A percentile compares a stretch with the other conserved stretches of the same genome.
Conservation (phyloP, 441 rosid genomes). For the Isatis lusitanica region DNA sequence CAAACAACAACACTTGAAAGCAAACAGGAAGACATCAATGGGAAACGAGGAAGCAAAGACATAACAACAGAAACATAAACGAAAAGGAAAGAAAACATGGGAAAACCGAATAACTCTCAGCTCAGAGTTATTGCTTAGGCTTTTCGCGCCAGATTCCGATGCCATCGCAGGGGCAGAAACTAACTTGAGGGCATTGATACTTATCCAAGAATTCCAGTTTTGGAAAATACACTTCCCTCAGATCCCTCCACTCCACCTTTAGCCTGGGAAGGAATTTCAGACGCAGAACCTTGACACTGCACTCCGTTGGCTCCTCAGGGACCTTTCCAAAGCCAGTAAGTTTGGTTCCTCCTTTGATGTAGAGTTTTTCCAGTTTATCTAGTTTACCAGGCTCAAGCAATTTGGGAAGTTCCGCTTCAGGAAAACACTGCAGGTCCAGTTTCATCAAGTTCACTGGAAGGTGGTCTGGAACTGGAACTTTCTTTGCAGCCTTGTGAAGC, state of each 20-base stretch:
- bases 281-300: conserved; percentile 37
- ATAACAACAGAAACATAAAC: not conserved
- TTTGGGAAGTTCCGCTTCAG: conserved; percentile 13
- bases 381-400: conserved; percentile 36
- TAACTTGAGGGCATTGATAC: conserved; percentile 45
- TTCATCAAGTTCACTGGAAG: conserved; percentile 33
- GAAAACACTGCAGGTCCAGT: conserved; percentile 53
- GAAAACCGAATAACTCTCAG: conserved; percentile 2
- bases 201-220: conserved; percentile 43
- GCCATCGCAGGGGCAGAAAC: conserved; percentile 49
- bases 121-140: not conserved
- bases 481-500: not conserved
- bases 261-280: conserved; percentile 43
- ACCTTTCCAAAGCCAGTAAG: conserved; percentile 32
- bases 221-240: conserved; percentile 36
- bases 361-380: conserved; percentile 26
- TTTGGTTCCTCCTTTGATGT: conserved; percentile 44
- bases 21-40: conserved; percentile 20
- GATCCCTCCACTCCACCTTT: conserved; percentile 43
- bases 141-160: conserved; percentile 26
- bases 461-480: not conserved
- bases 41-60: conserved; percentile 15
- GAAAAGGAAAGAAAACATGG: not conserved
- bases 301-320: not conserved
- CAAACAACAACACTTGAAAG: conserved; percentile 22